phyloP scores from a whole-genome alignment of 1,284 basidiomycete species.

The Sphaerobolus stellatus region DNA sequence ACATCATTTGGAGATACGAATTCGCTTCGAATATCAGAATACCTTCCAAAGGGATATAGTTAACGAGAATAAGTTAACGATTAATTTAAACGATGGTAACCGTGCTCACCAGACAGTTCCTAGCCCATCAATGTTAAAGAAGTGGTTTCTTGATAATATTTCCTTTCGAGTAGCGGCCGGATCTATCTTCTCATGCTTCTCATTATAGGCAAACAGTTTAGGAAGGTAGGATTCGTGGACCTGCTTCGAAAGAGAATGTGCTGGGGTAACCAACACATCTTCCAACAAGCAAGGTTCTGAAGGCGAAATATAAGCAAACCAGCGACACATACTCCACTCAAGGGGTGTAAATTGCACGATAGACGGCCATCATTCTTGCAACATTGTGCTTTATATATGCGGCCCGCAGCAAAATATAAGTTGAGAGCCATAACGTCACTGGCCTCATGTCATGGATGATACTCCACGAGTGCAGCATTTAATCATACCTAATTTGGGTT shows the following conservation, averaged over 20 bases:
- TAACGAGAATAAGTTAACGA: not conserved
- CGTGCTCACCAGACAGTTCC: constrained; percentile 27
- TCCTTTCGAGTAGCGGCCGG: constrained; percentile 21
- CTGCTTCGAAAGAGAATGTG: constrained; percentile 36
- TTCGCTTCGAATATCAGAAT: constrained; percentile 25
- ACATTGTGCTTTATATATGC: no score
- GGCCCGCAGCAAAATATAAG: no score
- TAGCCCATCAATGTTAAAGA: constrained; percentile 34
- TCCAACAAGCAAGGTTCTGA: constrained; percentile 36
- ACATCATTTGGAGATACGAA: constrained; percentile 25
- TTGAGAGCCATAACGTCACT: no score
- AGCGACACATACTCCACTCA: constrained; percentile 31
- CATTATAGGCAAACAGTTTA: constrained; percentile 26
- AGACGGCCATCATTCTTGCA: no score
- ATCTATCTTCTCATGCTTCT: constrained; percentile 22
- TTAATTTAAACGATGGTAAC: not conserved
- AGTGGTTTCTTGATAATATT: constrained; percentile 27
- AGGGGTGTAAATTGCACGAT: no score
- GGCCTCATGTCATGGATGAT: no score
- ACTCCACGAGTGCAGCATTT: no score
- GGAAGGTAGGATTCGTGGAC: constrained; percentile 38
- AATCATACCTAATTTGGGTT: no score
- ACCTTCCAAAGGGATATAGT: constrained; percentile 18
- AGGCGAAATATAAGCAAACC: constrained; percentile 39
- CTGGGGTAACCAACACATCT: constrained; percentile 35